Percentiles rank a stretch among this genome's conserved stretches.
These are phyloP conservation scores for Phalaenopsis equestris DNA, from an alignment of 106 monocot species.

Conservation along the genomic window DNA sequence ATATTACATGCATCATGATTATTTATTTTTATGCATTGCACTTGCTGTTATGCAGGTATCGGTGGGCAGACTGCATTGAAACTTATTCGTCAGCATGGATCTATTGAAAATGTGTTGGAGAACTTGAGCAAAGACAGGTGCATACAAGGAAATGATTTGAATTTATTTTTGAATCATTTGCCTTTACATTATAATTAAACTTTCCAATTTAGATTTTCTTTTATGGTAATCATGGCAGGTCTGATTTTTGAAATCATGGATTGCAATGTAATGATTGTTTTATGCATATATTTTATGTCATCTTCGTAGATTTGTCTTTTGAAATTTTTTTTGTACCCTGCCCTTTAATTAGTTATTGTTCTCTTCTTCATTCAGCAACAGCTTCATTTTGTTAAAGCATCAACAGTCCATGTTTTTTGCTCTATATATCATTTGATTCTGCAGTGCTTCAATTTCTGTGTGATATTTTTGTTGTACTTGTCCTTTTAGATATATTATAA, in stretches of 20 bases:
- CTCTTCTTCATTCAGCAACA: neutral
- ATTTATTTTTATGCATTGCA: neutral
- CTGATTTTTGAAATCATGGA: too few species aligned
- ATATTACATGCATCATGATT: neutral
- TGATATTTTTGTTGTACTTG: neutral
- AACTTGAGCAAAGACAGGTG: conserved; percentile 95
- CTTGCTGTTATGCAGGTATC: conserved; percentile 45
- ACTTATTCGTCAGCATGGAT: conserved; percentile 90
- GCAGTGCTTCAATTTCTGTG: neutral
- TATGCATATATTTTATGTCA: neutral
- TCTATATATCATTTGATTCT: neutral
- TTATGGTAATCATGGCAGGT: neutral
- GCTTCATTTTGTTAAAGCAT: neutral
- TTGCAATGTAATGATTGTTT: too few species aligned
- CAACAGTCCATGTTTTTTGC: neutral
- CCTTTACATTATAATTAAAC: too few species aligned
- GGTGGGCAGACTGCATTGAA: conserved; percentile 92
- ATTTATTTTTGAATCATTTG: neutral
- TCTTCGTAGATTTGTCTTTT: neutral
- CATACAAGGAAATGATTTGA: neutral
- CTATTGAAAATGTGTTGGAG: conserved; percentile 76
- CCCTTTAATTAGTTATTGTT: neutral
- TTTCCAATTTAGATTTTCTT: neutral
- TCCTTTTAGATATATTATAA: neutral
- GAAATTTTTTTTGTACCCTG: neutral